Base-by-base conservation (phyloP, 176 grass and related monocot species). In the Oryza glaberrima region DNA sequence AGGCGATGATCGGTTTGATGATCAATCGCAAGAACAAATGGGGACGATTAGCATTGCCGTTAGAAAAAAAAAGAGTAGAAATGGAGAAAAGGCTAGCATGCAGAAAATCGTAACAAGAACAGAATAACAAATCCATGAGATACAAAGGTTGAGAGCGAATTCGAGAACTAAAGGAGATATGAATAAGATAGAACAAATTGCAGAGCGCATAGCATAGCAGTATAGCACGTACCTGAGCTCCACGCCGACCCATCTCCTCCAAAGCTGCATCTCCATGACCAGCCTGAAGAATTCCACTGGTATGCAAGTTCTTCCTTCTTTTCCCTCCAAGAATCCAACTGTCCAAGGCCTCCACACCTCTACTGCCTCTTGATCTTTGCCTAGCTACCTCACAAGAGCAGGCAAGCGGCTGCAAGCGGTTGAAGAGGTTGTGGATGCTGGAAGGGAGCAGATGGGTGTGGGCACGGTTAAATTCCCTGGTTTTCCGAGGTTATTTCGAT, bases 141-240 rank as follows among this genome's bases (percentile, higher is more conserved):
- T 8, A 58, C 6, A 58, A 7, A 69, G 15, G 58, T 44, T 69
- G 46, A 58, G 47, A 58, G 3, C 32, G 34, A 28, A 69, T 4
- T 0, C 9, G 20, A 28, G 11, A 58, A 30, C 10, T 68, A 43
- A 22, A 22, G 3, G 48, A 34, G 23, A 48, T 9, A 64, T 11
- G 71, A 28, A 26, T 7, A 9, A 64, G 2, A 49, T 15, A 63
- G 34, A 63, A 20, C 52, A 13, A 44, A 73, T 20, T 73, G 9
- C 15, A 43, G 6, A 48, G 52, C 47, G 9, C 30, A 32, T 32
- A 32, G 0, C 2, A 48, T n/a, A 70, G 72, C 49, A 32, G 0
- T 2, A 48, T n/a, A 70, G 72, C 49, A 69, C 85, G 40, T 12
- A 82, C 86, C 69, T 67, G 65, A 65, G 80, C 52, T 83, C 4